Conservation (phyloP, 2,329 filamentous ascomycete species). For the Celoporthe dispersa region DNA sequence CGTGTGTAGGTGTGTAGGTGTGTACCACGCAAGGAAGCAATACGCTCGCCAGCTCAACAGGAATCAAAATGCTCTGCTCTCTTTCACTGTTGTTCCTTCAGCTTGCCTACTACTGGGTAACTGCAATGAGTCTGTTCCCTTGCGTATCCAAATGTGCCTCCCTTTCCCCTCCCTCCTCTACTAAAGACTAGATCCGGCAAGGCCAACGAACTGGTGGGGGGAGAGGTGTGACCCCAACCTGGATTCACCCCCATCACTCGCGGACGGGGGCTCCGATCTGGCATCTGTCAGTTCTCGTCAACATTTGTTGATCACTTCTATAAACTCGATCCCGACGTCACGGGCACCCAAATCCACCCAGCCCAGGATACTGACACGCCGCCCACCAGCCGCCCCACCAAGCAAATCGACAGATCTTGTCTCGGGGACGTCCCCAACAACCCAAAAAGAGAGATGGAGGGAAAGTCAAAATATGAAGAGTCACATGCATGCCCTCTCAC, state of each 20-base stretch:
- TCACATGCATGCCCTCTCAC: not conserved
- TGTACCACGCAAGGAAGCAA: too few relatives aligned
- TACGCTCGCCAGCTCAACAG: not conserved
- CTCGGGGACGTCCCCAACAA: not conserved
- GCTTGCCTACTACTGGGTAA: not conserved
- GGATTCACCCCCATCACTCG: not conserved
- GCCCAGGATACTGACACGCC: not conserved
- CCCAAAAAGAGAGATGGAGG: not conserved
- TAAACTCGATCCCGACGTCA: not conserved
- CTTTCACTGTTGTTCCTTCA: not conserved
- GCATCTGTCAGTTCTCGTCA: not conserved
- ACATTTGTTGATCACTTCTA: not conserved
- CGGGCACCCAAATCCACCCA: not conserved
- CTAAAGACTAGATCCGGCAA: not conserved
- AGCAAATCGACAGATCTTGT: not conserved
- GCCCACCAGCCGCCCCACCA: not conserved
- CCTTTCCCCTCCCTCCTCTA: not conserved
- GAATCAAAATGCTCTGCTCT: conserved; percentile 7
- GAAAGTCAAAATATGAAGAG: not conserved
- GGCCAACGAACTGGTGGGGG: conserved; percentile 1
- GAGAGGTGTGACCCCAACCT: not conserved
- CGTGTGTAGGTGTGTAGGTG: too few relatives aligned
- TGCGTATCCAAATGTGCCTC: not conserved
- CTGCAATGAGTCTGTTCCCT: not conserved
- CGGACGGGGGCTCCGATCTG: not conserved